phyloP scores from a whole-genome alignment of 345 rosid genomes.

The Eutrema yunnanense region DNA sequence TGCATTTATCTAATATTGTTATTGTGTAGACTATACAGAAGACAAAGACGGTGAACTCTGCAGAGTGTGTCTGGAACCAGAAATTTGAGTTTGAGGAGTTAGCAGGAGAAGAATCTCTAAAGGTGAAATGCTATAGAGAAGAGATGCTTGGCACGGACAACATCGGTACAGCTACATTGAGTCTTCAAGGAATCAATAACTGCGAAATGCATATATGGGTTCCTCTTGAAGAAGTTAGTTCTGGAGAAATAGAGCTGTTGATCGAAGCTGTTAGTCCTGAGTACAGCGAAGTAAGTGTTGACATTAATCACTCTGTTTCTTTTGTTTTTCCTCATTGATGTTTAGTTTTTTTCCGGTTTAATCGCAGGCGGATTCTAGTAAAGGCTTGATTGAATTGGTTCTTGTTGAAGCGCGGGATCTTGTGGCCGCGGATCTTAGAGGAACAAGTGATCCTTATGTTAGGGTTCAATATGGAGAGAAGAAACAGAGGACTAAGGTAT shows the following conservation, averaged over 20 bases:
- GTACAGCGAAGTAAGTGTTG: slow-evolving; percentile 44
- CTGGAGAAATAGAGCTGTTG: slow-evolving; percentile 85
- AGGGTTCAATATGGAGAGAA: slow-evolving; percentile 80
- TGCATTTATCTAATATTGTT: neutral
- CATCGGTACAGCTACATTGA: slow-evolving; percentile 81
- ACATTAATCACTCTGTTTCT: neutral
- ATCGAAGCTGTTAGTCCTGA: slow-evolving; percentile 60
- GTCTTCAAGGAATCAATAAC: slow-evolving; percentile 74
- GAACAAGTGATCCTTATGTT: slow-evolving; percentile 98
- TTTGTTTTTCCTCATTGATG: slow-evolving; percentile 7
- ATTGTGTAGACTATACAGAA: slow-evolving; percentile 40
- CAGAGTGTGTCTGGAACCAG: slow-evolving; percentile 59
- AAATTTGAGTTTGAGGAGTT: slow-evolving; percentile 88
- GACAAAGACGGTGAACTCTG: slow-evolving; percentile 54
- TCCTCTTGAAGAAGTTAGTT: slow-evolving; percentile 85
- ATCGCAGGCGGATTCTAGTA: slow-evolving; percentile 48
- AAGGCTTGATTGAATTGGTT: slow-evolving; percentile 86
- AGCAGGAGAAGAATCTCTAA: slow-evolving; percentile 70
- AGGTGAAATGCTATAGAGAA: slow-evolving; percentile 65
- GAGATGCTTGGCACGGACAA: slow-evolving; percentile 75
- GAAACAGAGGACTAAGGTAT: slow-evolving; percentile 86
- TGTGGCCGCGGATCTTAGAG: slow-evolving; percentile 88
- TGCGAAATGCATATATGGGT: slow-evolving; percentile 71
- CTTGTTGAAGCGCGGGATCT: slow-evolving; percentile 87
- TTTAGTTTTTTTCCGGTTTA: neutral